Conservation (phyloP, 2,329 filamentous ascomycete species). For the Didymella pomorum region DNA sequence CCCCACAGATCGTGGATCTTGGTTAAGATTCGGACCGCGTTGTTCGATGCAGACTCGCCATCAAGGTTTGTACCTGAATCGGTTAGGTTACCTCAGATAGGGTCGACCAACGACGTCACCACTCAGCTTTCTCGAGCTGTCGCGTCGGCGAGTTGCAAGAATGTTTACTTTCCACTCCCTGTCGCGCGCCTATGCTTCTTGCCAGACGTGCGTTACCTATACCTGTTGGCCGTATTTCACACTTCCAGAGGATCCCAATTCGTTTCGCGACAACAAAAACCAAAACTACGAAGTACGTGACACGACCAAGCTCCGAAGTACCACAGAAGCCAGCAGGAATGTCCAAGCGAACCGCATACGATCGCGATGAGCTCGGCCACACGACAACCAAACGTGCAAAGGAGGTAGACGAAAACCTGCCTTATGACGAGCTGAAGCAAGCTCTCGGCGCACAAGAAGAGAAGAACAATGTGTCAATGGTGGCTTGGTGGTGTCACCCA, state of each 20-base stretch:
- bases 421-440: conserved; percentile 54
- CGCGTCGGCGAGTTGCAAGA: background rate
- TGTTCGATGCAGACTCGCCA: conserved; percentile 26
- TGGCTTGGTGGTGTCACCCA: conserved; percentile 61
- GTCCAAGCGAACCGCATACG: conserved; percentile 44
- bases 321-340: conserved; percentile 24
- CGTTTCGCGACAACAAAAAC: conserved; percentile 4
- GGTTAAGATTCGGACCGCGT: conserved; percentile 23
- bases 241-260: conserved; percentile 1
- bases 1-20: conserved; percentile 26
- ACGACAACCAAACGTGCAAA: conserved; percentile 60
- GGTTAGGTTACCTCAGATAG: conserved; percentile 14
- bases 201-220: conserved; percentile 10
- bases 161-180: background rate
- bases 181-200: conserved; percentile 22
- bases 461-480: conserved; percentile 50
- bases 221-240: conserved; percentile 1
- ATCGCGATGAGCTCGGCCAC: conserved; percentile 49
- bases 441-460: conserved; percentile 52
- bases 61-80: conserved; percentile 32
- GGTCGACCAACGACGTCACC: conserved; percentile 36
- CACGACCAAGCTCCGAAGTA: conserved; percentile 20
- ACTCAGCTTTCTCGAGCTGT: conserved; percentile 25
- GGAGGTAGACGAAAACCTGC: conserved; percentile 56
- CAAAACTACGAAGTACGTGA: conserved; percentile 23